Evolutionary conservation across 768 basidiomycete species (phyloP).

Genomic region (Phanerochaete sordida): DNA sequence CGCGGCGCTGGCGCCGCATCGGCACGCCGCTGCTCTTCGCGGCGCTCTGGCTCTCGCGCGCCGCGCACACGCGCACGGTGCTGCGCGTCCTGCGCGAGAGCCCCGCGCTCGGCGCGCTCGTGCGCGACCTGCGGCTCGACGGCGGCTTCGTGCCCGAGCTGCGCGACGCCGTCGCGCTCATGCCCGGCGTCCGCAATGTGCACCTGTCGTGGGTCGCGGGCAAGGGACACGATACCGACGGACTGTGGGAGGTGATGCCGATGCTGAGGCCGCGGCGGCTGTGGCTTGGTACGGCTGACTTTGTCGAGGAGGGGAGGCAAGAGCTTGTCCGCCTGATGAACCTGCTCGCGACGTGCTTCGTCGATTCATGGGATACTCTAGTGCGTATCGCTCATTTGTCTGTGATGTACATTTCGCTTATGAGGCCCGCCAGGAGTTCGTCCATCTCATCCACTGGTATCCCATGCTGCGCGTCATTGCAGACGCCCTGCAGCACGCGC

Average conservation of each 20-base stretch:
- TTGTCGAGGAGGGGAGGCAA: background rate
- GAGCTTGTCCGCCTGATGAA: background rate
- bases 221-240: background rate
- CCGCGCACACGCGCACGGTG: background rate
- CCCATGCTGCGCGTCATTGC: background rate
- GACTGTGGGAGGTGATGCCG: background rate
- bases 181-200: background rate
- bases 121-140: background rate
- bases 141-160: background rate
- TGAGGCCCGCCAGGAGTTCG: background rate
- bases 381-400: background rate
- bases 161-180: background rate
- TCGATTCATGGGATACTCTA: background rate
- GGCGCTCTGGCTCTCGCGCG: background rate
- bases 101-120: background rate
- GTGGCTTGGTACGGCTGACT: background rate
- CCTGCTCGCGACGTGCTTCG: background rate
- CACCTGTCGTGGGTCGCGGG: background rate
- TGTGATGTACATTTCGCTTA: background rate
- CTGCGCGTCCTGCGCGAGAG: background rate
- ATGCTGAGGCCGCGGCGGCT: background rate
- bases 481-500: background rate
- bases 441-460: background rate
- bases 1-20: background rate
- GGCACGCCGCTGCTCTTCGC: background rate